Percentiles rank a stretch among this genome's conserved stretches.
These are phyloP conservation scores for Histomonas meleagridis DNA, from an alignment of 208 protist genomes.

Conservation along the genomic window DNA sequence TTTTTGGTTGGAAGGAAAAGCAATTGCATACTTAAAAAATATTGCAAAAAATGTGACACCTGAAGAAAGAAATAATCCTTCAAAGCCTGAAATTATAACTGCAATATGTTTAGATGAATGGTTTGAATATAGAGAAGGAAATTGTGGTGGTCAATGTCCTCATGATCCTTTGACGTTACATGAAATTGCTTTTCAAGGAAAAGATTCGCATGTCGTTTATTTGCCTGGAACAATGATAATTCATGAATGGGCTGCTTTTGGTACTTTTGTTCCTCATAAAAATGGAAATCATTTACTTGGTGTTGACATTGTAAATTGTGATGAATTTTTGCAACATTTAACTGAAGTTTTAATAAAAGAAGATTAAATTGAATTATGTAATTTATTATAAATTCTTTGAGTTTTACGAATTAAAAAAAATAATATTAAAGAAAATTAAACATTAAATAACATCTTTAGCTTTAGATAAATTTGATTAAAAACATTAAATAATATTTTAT, in stretches of 20 bases:
- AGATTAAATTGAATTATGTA: too few relatives aligned
- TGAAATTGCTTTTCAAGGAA: neutral
- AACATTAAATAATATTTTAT: too few relatives aligned
- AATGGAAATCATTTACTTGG: neutral
- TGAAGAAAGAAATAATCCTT: neutral
- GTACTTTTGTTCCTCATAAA: neutral
- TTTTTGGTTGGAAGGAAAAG: neutral
- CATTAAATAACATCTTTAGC: too few relatives aligned
- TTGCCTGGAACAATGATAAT: neutral
- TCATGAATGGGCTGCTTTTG: conserved; percentile 22
- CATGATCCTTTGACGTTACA: neutral
- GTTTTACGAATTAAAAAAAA: too few relatives aligned
- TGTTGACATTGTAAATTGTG: neutral
- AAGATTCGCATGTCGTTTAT: neutral
- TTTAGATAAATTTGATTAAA: too few relatives aligned
- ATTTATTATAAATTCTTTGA: too few relatives aligned
- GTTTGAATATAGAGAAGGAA: neutral
- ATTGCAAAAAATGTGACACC: neutral
- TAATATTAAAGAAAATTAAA: too few relatives aligned
- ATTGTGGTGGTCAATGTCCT: conserved; percentile 7
- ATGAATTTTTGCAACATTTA: too few relatives aligned
- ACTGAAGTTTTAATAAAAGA: too few relatives aligned
- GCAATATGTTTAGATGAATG: neutral
- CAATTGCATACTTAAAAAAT: neutral
- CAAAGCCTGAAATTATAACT: neutral